A percentile compares a stretch with the other conserved stretches of the same genome.
phyloP scores from a whole-genome alignment of 2,329 filamentous ascomycete species.

The Claviceps quebecensis region DNA sequence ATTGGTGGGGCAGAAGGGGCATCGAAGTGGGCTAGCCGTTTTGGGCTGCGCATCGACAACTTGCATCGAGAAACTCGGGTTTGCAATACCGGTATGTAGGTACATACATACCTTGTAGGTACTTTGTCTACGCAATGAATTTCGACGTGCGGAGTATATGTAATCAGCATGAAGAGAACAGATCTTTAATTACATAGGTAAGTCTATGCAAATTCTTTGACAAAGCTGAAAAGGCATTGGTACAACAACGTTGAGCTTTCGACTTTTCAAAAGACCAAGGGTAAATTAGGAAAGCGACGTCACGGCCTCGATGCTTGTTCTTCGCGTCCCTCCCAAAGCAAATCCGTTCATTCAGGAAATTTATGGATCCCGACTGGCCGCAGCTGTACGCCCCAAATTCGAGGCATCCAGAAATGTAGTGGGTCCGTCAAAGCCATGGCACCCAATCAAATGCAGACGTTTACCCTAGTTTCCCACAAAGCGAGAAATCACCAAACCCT shows the following conservation, averaged over 20 bases:
- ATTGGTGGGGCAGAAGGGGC: conserved; percentile 1
- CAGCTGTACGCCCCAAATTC: conserved; percentile 2
- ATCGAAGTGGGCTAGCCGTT: not conserved
- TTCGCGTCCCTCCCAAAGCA: not conserved
- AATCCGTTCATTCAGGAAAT: not conserved
- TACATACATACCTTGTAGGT: too few relatives aligned
- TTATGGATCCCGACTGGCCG: not conserved
- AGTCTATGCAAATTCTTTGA: too few relatives aligned
- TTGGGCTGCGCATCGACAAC: not conserved
- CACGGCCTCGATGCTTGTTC: not conserved
- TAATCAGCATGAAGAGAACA: not conserved
- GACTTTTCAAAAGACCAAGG: too few relatives aligned
- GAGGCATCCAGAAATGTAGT: conserved; percentile 1
- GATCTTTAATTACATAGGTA: too few relatives aligned
- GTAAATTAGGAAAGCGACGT: not conserved
- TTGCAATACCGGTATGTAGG: too few relatives aligned
- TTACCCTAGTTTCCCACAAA: conserved; percentile 31
- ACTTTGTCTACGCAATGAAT: not conserved
- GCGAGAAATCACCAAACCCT: conserved; percentile 29
- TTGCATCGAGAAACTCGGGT: too few relatives aligned
- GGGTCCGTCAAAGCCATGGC: conserved; percentile 13
- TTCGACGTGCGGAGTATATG: not conserved
- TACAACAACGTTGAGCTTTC: too few relatives aligned
- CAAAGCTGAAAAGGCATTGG: too few relatives aligned
- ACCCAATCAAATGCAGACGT: conserved; percentile 19